phyloP scores from a whole-genome alignment of 257 asterid species.

The Prunella vulgaris region DNA sequence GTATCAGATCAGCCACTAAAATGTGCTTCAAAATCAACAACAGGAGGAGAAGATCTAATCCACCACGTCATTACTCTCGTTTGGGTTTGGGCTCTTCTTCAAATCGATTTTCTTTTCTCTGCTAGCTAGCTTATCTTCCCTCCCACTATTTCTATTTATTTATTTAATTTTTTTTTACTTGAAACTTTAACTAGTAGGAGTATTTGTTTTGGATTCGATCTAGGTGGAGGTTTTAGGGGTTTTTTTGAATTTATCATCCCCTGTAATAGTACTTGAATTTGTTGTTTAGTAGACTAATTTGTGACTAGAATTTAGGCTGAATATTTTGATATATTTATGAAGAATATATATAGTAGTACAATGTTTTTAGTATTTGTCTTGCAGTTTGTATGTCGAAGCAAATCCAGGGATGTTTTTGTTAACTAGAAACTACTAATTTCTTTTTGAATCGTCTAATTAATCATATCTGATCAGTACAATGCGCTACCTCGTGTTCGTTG shows the following conservation, averaged over 20 bases:
- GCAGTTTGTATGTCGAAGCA: background rate
- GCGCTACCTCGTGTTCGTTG: background rate
- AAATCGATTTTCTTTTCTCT: conserved; percentile 17
- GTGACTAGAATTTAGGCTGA: background rate
- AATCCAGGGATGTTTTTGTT: background rate
- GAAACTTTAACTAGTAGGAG: no score
- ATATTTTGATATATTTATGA: background rate
- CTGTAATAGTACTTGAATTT: background rate
- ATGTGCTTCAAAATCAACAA: conserved; percentile 51
- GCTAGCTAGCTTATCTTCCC: conserved; percentile 15
- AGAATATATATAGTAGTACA: background rate
- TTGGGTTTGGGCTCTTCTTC: background rate
- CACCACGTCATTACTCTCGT: conserved; percentile 22
- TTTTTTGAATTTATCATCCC: background rate
- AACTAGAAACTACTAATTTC: background rate
- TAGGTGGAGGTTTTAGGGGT: background rate
- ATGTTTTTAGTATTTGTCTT: background rate
- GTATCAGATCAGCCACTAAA: conserved; percentile 47
- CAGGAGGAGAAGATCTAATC: conserved; percentile 33
- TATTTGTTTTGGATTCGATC: background rate
- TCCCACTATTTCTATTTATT: background rate
- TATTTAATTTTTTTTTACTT: background rate
- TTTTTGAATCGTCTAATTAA: background rate
- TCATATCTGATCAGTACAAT: background rate
- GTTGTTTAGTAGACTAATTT: background rate